Conservation (phyloP, 257 asterid species). For the Solanum raphanifolium region DNA sequence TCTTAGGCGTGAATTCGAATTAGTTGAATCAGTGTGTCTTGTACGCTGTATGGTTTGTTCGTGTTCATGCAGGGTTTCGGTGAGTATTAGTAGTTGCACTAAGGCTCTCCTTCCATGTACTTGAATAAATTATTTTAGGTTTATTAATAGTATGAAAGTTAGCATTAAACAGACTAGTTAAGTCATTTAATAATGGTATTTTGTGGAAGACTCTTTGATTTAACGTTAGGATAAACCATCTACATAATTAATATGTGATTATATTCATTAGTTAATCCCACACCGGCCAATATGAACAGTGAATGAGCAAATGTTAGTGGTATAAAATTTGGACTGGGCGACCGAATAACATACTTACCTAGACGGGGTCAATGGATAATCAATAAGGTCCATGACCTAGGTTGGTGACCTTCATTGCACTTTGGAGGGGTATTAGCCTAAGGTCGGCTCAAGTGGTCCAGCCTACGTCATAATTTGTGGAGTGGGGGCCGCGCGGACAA, state of each 20-base stretch:
- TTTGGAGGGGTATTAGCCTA: not conserved
- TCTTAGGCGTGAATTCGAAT: not conserved
- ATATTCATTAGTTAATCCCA: not conserved
- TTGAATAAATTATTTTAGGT: too few species aligned
- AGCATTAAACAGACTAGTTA: not conserved
- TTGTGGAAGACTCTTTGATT: not conserved
- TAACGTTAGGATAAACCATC: not conserved
- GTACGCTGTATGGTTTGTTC: not conserved
- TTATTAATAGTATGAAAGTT: not conserved
- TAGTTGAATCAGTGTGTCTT: not conserved
- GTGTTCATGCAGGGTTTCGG: not conserved
- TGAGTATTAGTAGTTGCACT: too few species aligned
- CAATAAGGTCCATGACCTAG: not conserved
- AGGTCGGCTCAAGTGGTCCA: constrained; percentile 2
- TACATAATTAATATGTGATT: not conserved
- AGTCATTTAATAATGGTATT: not conserved
- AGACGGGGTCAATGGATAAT: constrained; percentile 14
- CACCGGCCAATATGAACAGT: not conserved
- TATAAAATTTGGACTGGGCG: not conserved
- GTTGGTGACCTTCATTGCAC: not conserved
- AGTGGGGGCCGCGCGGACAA: not conserved
- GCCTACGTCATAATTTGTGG: constrained; percentile 12
- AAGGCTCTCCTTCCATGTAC: not conserved
- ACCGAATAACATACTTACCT: constrained; percentile 9
- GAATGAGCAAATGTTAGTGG: not conserved